A percentile compares a stretch with the other conserved stretches of the same genome.
Evolutionary conservation across 148 eudicot genomes (phyloP).

Genomic region (Persicaria maculosa): DNA sequence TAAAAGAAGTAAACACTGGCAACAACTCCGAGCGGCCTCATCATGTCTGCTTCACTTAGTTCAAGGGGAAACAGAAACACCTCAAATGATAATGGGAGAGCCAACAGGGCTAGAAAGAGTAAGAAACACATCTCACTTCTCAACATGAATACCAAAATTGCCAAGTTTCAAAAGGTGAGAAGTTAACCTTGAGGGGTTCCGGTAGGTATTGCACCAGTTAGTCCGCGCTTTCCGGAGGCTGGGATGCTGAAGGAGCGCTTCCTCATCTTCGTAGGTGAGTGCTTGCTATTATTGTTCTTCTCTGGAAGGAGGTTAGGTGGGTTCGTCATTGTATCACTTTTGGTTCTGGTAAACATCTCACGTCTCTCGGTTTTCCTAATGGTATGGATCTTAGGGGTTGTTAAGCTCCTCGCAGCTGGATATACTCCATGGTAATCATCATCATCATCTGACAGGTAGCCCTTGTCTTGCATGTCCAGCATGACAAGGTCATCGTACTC

Average conservation of each 20-base stretch:
- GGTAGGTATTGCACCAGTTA: neutral
- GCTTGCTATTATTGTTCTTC: constrained; percentile 8
- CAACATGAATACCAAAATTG: constrained; percentile 1
- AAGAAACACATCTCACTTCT: too few species aligned
- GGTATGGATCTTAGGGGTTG: constrained; percentile 17
- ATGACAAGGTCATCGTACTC: constrained; percentile 88
- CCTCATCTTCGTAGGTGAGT: constrained; percentile 30
- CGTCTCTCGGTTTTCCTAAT: constrained; percentile 28
- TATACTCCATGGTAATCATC: constrained; percentile 21
- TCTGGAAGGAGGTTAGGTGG: constrained; percentile 18
- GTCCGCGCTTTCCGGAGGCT: constrained; percentile 26
- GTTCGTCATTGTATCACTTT: constrained; percentile 39
- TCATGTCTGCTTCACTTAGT: neutral
- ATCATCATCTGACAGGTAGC: constrained; percentile 46
- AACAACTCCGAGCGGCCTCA: neutral
- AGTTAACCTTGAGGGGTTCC: neutral
- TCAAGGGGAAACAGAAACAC: neutral
- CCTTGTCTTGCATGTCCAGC: constrained; percentile 55
- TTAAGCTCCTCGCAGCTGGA: constrained; percentile 16
- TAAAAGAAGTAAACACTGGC: neutral
- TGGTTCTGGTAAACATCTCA: constrained; percentile 43
- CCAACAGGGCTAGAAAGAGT: neutral
- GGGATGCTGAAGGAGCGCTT: constrained; percentile 69
- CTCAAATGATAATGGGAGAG: neutral
- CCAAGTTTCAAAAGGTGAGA: neutral